phyloP scores from a whole-genome alignment of 352 stramenopile genomes.

The Paralagenidium karlingii region DNA sequence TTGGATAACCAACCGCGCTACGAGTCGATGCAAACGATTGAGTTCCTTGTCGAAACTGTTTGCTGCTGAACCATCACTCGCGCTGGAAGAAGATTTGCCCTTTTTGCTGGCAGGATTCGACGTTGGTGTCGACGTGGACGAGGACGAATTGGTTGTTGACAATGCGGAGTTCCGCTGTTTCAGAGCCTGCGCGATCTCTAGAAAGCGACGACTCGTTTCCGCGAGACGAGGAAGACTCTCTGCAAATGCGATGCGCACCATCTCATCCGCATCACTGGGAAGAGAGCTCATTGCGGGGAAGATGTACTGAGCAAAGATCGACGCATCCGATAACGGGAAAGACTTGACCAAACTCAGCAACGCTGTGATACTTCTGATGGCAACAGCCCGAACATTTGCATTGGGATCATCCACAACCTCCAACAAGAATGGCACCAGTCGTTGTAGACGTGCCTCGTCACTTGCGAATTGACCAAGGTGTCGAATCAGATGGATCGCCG shows the following conservation, averaged over 20 bases:
- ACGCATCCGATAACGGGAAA: constrained; percentile 91
- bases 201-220: constrained; percentile 87
- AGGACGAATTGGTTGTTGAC: constrained; percentile 19
- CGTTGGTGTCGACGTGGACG: constrained; percentile 9
- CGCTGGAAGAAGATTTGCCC: constrained; percentile 10
- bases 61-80: constrained; percentile 15
- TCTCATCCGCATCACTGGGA: constrained; percentile 82
- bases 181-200: constrained; percentile 87
- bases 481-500: constrained; percentile 87
- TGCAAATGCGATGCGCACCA: constrained; percentile 93
- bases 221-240: constrained; percentile 88
- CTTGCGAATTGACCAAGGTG: constrained; percentile 78
- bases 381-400: constrained; percentile 81
- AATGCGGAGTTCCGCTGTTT: constrained; percentile 54
- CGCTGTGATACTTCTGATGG: constrained; percentile 83
- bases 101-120: constrained; percentile 24
- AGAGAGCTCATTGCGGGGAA: constrained; percentile 86
- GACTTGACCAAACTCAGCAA: constrained; percentile 84
- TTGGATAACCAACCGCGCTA: constrained; percentile 91
- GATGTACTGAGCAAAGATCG: constrained; percentile 96
- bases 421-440: constrained; percentile 88
- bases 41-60: constrained; percentile 91
- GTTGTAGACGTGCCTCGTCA: constrained; percentile 91
- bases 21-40: constrained; percentile 85
- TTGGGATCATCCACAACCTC: constrained; percentile 89